Conservation (phyloP, 2,329 filamentous ascomycete species). For the Tolypocladium ovalisporum region DNA sequence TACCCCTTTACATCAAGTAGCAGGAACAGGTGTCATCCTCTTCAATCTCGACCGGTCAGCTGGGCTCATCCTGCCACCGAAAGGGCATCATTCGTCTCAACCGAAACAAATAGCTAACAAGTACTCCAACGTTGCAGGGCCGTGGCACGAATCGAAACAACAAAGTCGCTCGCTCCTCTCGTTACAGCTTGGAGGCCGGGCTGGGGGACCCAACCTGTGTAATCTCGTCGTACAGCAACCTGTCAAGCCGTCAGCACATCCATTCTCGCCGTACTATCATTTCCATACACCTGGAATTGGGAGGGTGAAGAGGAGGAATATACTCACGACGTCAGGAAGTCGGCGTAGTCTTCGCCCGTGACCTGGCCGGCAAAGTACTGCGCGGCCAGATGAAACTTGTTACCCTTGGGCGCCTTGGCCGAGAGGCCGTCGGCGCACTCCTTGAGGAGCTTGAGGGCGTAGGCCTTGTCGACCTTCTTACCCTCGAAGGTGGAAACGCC, state of each 20-base stretch:
- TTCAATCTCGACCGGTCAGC: not conserved
- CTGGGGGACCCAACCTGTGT: conserved; percentile 55
- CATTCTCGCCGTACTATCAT: not conserved
- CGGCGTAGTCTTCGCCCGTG: conserved; percentile 93
- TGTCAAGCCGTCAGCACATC: conserved; percentile 20
- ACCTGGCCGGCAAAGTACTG: conserved; percentile 91
- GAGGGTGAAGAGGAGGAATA: not conserved
- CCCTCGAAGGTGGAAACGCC: conserved; percentile 70
- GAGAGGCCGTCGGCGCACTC: conserved; percentile 73
- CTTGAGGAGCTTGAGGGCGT: conserved; percentile 74
- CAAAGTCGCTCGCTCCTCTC: not conserved
- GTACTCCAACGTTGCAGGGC: not conserved
- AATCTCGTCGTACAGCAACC: conserved; percentile 80
- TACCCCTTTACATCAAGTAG: not conserved
- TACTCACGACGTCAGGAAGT: conserved; percentile 78
- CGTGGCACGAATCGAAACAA: not conserved
- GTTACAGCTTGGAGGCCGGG: conserved; percentile 53
- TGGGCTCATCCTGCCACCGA: not conserved
- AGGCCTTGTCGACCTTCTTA: conserved; percentile 86
- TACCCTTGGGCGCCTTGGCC: conserved; percentile 67
- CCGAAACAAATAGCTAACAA: not conserved
- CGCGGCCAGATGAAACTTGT: conserved; percentile 83
- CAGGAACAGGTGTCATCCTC: not conserved
- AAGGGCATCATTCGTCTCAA: not conserved
- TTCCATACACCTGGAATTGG: not conserved